A percentile compares a stretch with the other conserved stretches of the same genome.
Evolutionary conservation across 2,329 filamentous ascomycete species (phyloP).

Genomic region (Cryphonectria naterciae): DNA sequence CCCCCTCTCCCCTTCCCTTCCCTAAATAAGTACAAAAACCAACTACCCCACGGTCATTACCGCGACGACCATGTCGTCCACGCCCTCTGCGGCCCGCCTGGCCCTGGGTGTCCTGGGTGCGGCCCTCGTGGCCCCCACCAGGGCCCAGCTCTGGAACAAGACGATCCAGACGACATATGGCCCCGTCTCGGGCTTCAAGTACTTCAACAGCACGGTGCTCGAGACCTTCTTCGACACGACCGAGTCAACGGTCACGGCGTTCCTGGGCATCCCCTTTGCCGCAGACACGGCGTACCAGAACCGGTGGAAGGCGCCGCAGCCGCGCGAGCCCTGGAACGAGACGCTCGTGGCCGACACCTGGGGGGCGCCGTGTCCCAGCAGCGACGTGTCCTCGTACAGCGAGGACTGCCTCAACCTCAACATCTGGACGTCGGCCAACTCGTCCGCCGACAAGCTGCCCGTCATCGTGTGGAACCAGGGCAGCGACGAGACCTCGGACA

Average conservation of each 20-base stretch:
- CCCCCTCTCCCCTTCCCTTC: no score
- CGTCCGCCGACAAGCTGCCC: conserved; percentile 34
- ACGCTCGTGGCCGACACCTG: conserved; percentile 30
- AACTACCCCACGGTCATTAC: neutral
- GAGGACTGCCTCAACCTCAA: conserved; percentile 42
- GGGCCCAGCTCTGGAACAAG: conserved; percentile 19
- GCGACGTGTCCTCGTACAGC: conserved; percentile 19
- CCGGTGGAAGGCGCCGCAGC: conserved; percentile 20
- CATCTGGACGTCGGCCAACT: conserved; percentile 38
- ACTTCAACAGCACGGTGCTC: conserved; percentile 20
- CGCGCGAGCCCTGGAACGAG: conserved; percentile 30
- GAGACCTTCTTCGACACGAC: conserved; percentile 18
- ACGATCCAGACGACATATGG: conserved; percentile 20
- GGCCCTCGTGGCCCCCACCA: neutral
- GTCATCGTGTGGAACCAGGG: conserved; percentile 36
- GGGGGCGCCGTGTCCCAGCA: conserved; percentile 27
- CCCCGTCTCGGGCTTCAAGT: conserved; percentile 21
- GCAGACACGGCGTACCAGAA: conserved; percentile 24
- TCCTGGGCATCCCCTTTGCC: conserved; percentile 22
- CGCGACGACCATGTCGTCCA: neutral
- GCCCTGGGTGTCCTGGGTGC: conserved; percentile 8
- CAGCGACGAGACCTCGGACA: conserved; percentile 22
- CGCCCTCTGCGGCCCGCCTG: neutral
- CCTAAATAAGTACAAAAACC: neutral
- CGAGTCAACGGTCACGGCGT: conserved; percentile 14